Percentiles rank a stretch among this genome's conserved stretches.
Evolutionary conservation across 225 moss, liverwort and hornwort genomes (phyloP).

Genomic region (Sphagnum tenellum): DNA sequence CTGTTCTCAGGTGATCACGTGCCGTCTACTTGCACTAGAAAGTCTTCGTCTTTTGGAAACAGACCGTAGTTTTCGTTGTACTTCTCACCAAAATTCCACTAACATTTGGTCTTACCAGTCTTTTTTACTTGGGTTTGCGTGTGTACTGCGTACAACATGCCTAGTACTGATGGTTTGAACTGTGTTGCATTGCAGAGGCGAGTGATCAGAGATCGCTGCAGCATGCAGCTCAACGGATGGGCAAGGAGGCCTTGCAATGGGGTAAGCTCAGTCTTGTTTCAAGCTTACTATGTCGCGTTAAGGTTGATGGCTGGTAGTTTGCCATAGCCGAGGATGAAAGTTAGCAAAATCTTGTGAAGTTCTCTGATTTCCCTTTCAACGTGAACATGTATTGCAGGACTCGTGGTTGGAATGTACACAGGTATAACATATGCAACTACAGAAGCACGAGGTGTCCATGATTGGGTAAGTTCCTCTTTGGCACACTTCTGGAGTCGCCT

Average conservation of each 20-base stretch:
- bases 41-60: too few relatives aligned
- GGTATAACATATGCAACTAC: slow-evolving; percentile 85
- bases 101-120: too few relatives aligned
- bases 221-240: slow-evolving; percentile 62
- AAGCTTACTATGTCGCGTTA: too few relatives aligned
- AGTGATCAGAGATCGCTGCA: slow-evolving; percentile 74
- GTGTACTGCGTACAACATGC: too few relatives aligned
- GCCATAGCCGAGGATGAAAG: too few relatives aligned
- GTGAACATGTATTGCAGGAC: background rate
- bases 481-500: background rate
- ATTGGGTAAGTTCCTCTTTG: slow-evolving; percentile 38
- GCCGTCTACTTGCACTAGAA: too few relatives aligned
- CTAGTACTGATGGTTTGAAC: too few relatives aligned
- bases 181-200: slow-evolving; percentile 30
- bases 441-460: slow-evolving; percentile 82
- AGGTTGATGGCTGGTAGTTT: too few relatives aligned
- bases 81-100: too few relatives aligned
- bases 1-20: slow-evolving; percentile 20
- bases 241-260: slow-evolving; percentile 94
- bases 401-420: slow-evolving; percentile 81
- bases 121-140: background rate
- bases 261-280: slow-evolving; percentile 6
- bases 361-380: too few relatives aligned
- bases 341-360: too few relatives aligned
- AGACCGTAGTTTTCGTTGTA: too few relatives aligned